Evolutionary conservation across 768 basidiomycete species (phyloP), one percentile per base, ranked within the genome.

Genomic region (Russula olivacea): DNA sequence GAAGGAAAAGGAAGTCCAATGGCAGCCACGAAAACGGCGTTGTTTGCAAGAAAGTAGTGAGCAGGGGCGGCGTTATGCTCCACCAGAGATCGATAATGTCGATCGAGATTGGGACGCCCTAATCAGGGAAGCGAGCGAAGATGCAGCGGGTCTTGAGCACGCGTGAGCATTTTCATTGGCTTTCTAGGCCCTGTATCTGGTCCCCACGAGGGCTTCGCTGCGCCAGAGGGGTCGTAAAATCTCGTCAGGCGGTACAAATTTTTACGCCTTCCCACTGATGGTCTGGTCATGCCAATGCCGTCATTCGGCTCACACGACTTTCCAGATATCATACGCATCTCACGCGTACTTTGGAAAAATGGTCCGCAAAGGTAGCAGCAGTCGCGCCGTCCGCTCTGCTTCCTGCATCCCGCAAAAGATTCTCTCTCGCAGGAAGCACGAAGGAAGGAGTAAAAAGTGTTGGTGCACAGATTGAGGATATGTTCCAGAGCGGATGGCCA

Each of bases 351-450:
- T 80, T 99, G 28, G 78, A 81, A 43, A 98, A 98, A 74, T 99
- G 97, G 97, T 97, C 93, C 11, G 80, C 87, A 28, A 99, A 98
- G 77, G 89, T 98, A 43, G 91, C 94, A 70, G 91, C 95, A 1
- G 94, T 97, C 6, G 84, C 93, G 2, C 87, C 93, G 12, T 85
- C 87, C 8, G 86, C 81, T 47, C 82, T 91, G 14, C 78, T 86
- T 6, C 85, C 87, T 48, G 83, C 81, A 14, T 88, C 83, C 67
- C 82, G 83, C n/a, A 85, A 83, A 61, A 76, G 87, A 7, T 92
- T 93, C 73, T 80, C 80, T 48, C 70, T 60, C 3, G 41, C 32
- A 10, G 58, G 63, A 8, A 59, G 76, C 25, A 81, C 78, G 75
- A 77, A 71, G 38, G 79, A 71, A 38, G 79, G 75, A 54, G 73